Evolutionary conservation across 352 stramenopile genomes (phyloP).

Genomic region (Globisporangium perplexum): DNA sequence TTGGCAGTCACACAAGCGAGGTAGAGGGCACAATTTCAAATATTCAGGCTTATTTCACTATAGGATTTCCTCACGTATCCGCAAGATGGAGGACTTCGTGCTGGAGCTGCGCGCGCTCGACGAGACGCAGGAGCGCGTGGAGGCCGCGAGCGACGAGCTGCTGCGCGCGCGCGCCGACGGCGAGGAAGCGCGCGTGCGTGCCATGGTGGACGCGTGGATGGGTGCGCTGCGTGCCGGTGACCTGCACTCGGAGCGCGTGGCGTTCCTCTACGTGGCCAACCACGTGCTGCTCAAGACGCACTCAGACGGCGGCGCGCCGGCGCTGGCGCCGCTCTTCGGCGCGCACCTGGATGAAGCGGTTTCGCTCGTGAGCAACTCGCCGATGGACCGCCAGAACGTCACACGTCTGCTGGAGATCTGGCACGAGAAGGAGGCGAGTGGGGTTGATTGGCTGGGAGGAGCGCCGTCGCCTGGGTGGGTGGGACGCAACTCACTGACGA

Average conservation of each 20-base stretch:
- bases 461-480: no score
- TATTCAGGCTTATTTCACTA: no score
- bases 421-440: slow-evolving; percentile 60
- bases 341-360: slow-evolving; percentile 64
- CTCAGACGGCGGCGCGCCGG: slow-evolving; percentile 18
- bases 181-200: slow-evolving; percentile 19
- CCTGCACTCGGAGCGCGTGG: slow-evolving; percentile 74
- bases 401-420: slow-evolving; percentile 68
- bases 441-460: no score
- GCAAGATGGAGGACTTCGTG: slow-evolving; percentile 64
- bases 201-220: slow-evolving; percentile 70
- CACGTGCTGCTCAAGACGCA: slow-evolving; percentile 77
- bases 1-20: background rate
- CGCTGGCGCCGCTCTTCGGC: slow-evolving; percentile 20
- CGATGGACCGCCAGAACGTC: slow-evolving; percentile 75
- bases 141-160: slow-evolving; percentile 75
- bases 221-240: slow-evolving; percentile 57
- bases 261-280: slow-evolving; percentile 82
- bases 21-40: no score
- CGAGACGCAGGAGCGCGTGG: slow-evolving; percentile 79
- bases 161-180: slow-evolving; percentile 35
- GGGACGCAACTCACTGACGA: background rate
- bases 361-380: slow-evolving; percentile 78
- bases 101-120: slow-evolving; percentile 73
- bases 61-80: no score